These are phyloP conservation scores for Tolypocladium tundrense DNA, from an alignment of 2,329 filamentous ascomycete genomes.

Conservation along the genomic window DNA sequence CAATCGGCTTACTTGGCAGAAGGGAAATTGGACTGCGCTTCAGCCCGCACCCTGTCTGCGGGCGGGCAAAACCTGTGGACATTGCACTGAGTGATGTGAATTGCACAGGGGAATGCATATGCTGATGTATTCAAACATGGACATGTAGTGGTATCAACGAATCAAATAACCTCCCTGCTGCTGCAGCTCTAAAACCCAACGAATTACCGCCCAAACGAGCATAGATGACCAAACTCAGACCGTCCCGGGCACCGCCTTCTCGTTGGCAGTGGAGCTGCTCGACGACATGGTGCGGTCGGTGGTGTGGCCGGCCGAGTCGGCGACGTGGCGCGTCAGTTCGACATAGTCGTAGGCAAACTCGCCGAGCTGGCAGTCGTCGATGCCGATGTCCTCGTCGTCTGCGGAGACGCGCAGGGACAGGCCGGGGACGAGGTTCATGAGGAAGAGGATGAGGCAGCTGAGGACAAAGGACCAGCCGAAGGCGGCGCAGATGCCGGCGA, in stretches of 20 bases:
- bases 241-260: slow-evolving; percentile 13
- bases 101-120: background rate
- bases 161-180: background rate
- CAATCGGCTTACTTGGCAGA: background rate
- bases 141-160: background rate
- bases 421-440: slow-evolving; percentile 61
- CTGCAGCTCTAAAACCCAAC: background rate
- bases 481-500: slow-evolving; percentile 56
- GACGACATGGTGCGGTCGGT: slow-evolving; percentile 8
- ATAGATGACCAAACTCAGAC: background rate
- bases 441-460: slow-evolving; percentile 58
- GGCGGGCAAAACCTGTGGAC: background rate
- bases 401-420: slow-evolving; percentile 56
- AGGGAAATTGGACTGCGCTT: background rate
- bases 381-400: slow-evolving; percentile 59
- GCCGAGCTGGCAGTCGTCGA: slow-evolving; percentile 67
- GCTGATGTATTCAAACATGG: background rate
- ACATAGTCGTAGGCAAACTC: slow-evolving; percentile 82
- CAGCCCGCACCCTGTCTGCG: background rate
- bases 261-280: slow-evolving; percentile 15
- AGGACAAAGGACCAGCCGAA: slow-evolving; percentile 58
- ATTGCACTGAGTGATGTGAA: background rate
- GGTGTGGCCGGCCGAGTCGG: slow-evolving; percentile 18
- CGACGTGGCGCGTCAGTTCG: slow-evolving; percentile 57
- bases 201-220: background rate